Evolutionary conservation across 257 asterid species (phyloP), one percentile per base, ranked within the genome.

Genomic region (Capsicum pubescens): DNA sequence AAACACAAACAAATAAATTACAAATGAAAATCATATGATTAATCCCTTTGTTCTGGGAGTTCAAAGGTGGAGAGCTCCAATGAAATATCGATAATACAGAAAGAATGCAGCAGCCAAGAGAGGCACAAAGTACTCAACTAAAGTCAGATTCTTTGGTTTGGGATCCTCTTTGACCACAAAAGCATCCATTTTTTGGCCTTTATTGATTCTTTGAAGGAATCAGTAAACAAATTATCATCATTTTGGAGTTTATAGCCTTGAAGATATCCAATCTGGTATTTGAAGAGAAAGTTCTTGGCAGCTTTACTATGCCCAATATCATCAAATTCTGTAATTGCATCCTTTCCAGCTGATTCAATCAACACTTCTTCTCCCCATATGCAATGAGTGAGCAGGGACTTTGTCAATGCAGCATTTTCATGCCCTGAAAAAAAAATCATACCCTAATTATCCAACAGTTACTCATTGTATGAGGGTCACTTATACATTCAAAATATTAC

Each of bases 221-320:
- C 50, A 77, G 82, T 26, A 15, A 26, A 58, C 42, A 54, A 54
- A 58, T 39, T 9, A 46, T 57, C 48, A 71, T 77, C 26, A 64
- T 57, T 42, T 52, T 13, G 55, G 4, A 26, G 3, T 42, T 19
- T 72, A 69, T 88, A 80, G 9, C 89, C 91, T 77, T 87, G 88
- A 81, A 90, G 87, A 66, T 36, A 48, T 15, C 92, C 91, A 54
- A 88, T 81, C 17, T 79, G 80, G 58, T 82, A 87, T 67, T 46
- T 88, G 10, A 84, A 58, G n/a, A 90, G 26, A 32, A 85, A 60
- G 54, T 56, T 69, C 9, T 79, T 76, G 57, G 91, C 92, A 54
- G 71, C 86, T 87, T 88, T 87, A 86, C 90, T 84, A 42, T 90
- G 90, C 9, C 90, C 92, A 71, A 84, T 76, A 63, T 71, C 84